Conservation (phyloP, 176 grass and related monocot genomes). For the Sorghum bicolor region Sorghum_bicolor_NCBIv3 NC_012872.2:50382001-50382500, state of each 20-base stretch:
- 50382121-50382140: not conserved
- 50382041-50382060: too few species aligned
- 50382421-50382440: not conserved
- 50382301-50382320: not conserved
- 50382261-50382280: not conserved
- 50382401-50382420: not conserved
- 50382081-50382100: too few species aligned
- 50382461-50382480: not conserved
- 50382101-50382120: too few species aligned
- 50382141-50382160: not conserved
- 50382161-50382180: not conserved
- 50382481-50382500: not conserved
- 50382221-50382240: slow-evolving; percentile 17
- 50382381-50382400: not conserved
- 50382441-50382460: not conserved
- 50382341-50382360: not conserved
- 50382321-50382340: not conserved
- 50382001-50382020: too few species aligned
- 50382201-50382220: not conserved
- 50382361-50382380: not conserved
- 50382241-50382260: slow-evolving; percentile 29
- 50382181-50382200: not conserved
- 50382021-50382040: too few species aligned
- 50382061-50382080: too few species aligned
- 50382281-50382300: not conserved